Evolutionary conservation across 2,329 filamentous ascomycete species (phyloP).

Genomic region (Xylaria sp.): DNA sequence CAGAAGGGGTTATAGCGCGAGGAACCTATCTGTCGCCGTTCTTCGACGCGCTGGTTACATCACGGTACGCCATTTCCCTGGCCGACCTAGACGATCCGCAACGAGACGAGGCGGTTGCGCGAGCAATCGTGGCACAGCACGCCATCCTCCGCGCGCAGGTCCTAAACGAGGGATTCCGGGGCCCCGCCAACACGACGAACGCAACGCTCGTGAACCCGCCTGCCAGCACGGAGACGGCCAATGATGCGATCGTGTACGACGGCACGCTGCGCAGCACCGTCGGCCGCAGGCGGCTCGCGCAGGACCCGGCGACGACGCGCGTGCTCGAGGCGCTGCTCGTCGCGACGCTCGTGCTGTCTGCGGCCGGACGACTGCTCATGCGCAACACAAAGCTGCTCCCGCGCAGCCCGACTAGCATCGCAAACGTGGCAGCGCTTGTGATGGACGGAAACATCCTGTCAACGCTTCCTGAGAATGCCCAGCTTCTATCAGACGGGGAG

Average conservation of each 20-base stretch:
- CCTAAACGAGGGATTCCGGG: slow-evolving; percentile 20
- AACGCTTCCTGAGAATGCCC: neutral
- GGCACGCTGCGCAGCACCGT: neutral
- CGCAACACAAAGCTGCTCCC: neutral
- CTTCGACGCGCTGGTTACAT: neutral
- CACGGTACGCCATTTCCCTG: neutral
- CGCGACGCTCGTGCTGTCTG: neutral
- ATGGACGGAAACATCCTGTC: neutral
- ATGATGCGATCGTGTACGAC: neutral
- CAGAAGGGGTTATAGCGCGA: neutral
- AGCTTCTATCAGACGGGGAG: neutral
- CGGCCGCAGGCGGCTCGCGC: neutral
- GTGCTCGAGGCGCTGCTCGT: slow-evolving; percentile 2
- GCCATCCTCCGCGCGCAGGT: neutral
- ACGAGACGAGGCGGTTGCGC: neutral
- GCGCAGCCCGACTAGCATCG: neutral
- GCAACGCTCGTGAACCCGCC: neutral
- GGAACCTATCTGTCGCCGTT: neutral
- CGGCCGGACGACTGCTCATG: neutral
- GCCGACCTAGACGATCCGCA: neutral
- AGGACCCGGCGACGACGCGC: slow-evolving; percentile 1
- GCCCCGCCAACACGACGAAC: neutral
- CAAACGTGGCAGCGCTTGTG: neutral
- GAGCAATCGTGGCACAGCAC: neutral
- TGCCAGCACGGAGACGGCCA: neutral